Conservation (phyloP, 2,329 filamentous ascomycete genomes). For the Exophiala mesophila region DNA sequence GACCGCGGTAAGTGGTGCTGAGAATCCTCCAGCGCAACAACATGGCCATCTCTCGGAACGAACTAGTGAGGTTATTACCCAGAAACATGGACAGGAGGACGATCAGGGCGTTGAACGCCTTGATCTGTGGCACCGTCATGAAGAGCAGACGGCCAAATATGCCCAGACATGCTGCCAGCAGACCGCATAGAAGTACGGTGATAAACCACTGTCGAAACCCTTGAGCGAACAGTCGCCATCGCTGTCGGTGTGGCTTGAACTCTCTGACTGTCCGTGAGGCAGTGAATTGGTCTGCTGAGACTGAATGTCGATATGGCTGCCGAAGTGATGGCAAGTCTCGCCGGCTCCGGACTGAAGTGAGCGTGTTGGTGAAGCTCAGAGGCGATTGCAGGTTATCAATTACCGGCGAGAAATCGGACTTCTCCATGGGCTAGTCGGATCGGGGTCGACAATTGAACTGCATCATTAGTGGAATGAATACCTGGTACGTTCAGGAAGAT, state of each 20-base stretch:
- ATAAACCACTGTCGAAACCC: conserved; percentile 21
- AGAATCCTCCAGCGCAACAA: conserved; percentile 26
- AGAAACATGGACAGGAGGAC: conserved; percentile 22
- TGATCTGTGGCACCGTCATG: conserved; percentile 20
- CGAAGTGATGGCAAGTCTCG: conserved; percentile 2
- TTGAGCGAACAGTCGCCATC: conserved; percentile 17
- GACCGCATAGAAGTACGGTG: conserved; percentile 18
- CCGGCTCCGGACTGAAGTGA: background rate
- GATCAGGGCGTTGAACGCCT: conserved; percentile 26
- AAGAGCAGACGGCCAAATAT: conserved; percentile 13
- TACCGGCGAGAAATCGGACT: conserved; percentile 1
- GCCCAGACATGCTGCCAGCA: conserved; percentile 16
- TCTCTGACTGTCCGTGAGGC: conserved; percentile 17
- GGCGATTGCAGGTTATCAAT: background rate
- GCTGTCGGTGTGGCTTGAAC: conserved; percentile 22
- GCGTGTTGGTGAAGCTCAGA: conserved; percentile 2
- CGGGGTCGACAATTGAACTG: too few species aligned
- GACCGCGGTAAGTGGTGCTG: conserved; percentile 21
- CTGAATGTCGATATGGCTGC: conserved; percentile 24
- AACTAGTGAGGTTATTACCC: conserved; percentile 21
- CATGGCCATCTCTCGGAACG: conserved; percentile 21
- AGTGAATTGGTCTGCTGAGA: conserved; percentile 4
- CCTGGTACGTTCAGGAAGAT: too few species aligned
- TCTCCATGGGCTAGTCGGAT: conserved; percentile 10
- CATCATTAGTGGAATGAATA: too few species aligned